These are phyloP conservation scores for Clavispora phyllophila DNA, from an alignment of 805 yeast species.

Conservation along the genomic window DNA sequence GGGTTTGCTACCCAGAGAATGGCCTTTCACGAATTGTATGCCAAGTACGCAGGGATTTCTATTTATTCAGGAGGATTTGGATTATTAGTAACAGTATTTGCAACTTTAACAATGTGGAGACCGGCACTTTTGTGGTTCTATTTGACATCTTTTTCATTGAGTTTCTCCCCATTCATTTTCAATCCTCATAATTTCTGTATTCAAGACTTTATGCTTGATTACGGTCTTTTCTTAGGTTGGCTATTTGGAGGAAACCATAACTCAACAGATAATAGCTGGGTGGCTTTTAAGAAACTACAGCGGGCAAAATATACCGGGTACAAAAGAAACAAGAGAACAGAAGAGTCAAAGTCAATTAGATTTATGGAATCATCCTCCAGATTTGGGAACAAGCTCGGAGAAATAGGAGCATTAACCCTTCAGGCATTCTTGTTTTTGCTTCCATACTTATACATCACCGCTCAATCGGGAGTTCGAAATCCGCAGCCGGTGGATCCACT, in stretches of 20 bases:
- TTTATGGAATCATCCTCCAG: conserved; percentile 8
- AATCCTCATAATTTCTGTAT: conserved; percentile 51
- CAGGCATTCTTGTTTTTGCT: conserved; percentile 31
- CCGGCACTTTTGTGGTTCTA: conserved; percentile 60
- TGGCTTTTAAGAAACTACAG: conserved; percentile 44
- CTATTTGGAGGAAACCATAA: conserved; percentile 67
- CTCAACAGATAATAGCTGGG: conserved; percentile 70
- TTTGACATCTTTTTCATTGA: conserved; percentile 42
- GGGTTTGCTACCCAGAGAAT: conserved; percentile 86
- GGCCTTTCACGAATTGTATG: conserved; percentile 65
- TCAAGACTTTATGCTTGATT: conserved; percentile 45
- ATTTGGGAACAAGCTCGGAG: conserved; percentile 13
- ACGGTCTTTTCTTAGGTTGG: conserved; percentile 59
- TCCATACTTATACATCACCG: conserved; percentile 76
- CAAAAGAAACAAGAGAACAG: conserved; percentile 9
- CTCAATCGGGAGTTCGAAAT: conserved; percentile 72
- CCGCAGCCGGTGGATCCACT: conserved; percentile 44
- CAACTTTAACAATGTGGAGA: conserved; percentile 78
- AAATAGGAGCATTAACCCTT: conserved; percentile 16
- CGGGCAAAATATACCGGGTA: conserved; percentile 24
- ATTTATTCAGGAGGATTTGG: conserved; percentile 74
- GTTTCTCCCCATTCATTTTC: conserved; percentile 47
- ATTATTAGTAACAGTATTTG: conserved; percentile 66
- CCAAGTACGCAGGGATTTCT: conserved; percentile 71
- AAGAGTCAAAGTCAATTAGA: not conserved